These are phyloP conservation scores for Cornus kousa DNA, from an alignment of 148 eudicot genomes.

Conservation along the genomic window DNA sequence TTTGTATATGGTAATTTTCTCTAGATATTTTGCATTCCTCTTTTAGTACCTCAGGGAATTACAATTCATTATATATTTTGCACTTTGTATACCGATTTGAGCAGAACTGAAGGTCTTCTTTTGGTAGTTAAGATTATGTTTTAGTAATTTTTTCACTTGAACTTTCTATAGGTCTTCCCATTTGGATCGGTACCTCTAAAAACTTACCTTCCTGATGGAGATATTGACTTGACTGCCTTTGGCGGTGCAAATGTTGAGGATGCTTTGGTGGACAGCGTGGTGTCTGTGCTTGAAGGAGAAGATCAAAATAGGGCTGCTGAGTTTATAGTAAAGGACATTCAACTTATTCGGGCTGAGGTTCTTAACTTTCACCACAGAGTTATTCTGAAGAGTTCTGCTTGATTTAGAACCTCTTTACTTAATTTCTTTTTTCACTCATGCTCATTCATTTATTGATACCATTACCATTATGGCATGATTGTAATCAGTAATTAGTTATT, in stretches of 20 bases:
- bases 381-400: slow-evolving; percentile 6
- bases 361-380: slow-evolving; percentile 14
- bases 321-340: slow-evolving; percentile 86
- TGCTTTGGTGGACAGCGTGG: slow-evolving; percentile 50
- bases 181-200: slow-evolving; percentile 94
- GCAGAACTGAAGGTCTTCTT: neutral
- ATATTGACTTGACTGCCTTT: slow-evolving; percentile 87
- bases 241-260: slow-evolving; percentile 60
- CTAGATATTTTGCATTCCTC: neutral
- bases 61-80: neutral
- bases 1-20: neutral
- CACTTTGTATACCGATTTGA: slow-evolving; percentile 2
- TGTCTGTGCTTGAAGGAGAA: slow-evolving; percentile 62
- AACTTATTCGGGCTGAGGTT: slow-evolving; percentile 91
- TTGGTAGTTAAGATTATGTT: neutral
- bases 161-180: slow-evolving; percentile 58
- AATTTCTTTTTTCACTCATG: neutral
- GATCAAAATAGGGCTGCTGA: slow-evolving; percentile 56
- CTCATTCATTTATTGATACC: neutral
- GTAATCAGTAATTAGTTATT: neutral
- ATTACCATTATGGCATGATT: slow-evolving; percentile 1
- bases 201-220: slow-evolving; percentile 97
- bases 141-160: neutral
- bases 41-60: neutral
- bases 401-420: neutral